A percentile compares a stretch with the other conserved stretches of the same genome.
These are phyloP conservation scores for Choiromyces venosus DNA, from an alignment of 495 filamentous ascomycete genomes.

Conservation along the genomic window DNA sequence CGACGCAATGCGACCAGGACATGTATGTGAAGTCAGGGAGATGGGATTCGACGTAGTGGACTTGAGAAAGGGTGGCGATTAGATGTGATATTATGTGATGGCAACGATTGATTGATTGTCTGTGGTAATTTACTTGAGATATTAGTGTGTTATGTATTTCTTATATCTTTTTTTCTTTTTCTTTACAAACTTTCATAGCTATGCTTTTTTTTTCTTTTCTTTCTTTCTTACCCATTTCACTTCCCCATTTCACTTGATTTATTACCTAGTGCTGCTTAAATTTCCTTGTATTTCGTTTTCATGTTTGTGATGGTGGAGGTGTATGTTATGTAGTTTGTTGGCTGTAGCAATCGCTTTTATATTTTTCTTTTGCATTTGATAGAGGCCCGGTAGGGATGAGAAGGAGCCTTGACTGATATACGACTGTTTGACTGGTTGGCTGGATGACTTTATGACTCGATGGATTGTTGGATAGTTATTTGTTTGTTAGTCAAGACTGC, in stretches of 20 bases:
- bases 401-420: too few species aligned
- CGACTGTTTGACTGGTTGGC: too few species aligned
- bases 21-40: slow-evolving; percentile 73
- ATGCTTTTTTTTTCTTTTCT: too few species aligned
- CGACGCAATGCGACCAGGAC: slow-evolving; percentile 71
- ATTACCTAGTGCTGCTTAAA: not conserved
- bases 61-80: slow-evolving; percentile 52
- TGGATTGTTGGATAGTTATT: too few species aligned
- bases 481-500: too few species aligned
- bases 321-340: not conserved
- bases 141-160: not conserved
- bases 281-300: not conserved
- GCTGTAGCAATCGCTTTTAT: not conserved
- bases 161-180: not conserved
- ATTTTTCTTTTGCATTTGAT: too few species aligned
- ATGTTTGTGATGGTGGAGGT: not conserved
- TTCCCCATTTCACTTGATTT: not conserved
- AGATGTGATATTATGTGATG: too few species aligned
- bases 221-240: too few species aligned
- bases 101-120: slow-evolving; percentile 15
- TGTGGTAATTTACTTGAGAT: not conserved
- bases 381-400: too few species aligned
- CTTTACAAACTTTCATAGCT: not conserved
- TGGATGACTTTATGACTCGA: too few species aligned
- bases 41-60: slow-evolving; percentile 75